These are phyloP conservation scores for Gautieria morchelliformis DNA, from an alignment of 768 basidiomycete species.

Conservation along the genomic window DNA sequence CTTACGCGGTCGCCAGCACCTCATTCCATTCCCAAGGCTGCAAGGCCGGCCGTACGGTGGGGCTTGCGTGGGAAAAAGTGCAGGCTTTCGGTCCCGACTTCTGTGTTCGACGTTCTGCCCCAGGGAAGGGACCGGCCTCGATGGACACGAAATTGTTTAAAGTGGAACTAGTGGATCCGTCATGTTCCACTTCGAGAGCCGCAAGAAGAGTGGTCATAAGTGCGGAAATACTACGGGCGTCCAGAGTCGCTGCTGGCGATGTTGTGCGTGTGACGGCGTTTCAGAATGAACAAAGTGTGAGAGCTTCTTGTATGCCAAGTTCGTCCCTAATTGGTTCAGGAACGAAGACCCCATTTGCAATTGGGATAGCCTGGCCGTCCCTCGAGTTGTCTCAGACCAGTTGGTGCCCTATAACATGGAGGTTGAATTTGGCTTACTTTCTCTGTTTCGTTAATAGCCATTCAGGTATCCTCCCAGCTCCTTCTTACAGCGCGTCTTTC, in stretches of 20 bases:
- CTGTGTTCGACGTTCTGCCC: too few species aligned
- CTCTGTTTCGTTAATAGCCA: conserved; percentile 28
- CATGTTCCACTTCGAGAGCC: conserved; percentile 33
- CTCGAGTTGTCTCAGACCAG: conserved; percentile 48
- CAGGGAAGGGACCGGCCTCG: background rate
- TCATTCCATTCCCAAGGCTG: too few species aligned
- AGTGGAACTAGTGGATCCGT: conserved; percentile 17
- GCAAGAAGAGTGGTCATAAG: conserved; percentile 56
- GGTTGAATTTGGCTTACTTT: conserved; percentile 8
- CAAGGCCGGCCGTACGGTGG: too few species aligned
- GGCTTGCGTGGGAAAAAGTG: too few species aligned
- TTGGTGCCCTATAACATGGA: conserved; percentile 24
- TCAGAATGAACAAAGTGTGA: conserved; percentile 26
- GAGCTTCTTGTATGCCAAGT: conserved; percentile 4
- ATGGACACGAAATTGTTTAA: conserved; percentile 16
- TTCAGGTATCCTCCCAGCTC: conserved; percentile 46
- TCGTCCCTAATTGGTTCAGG: background rate
- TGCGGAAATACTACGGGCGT: conserved; percentile 47
- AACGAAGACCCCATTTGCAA: conserved; percentile 38
- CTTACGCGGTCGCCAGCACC: too few species aligned
- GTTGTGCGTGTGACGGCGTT: conserved; percentile 44
- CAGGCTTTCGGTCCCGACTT: too few species aligned
- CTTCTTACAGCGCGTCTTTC: conserved; percentile 51
- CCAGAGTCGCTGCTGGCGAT: conserved; percentile 62
- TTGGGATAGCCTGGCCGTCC: conserved; percentile 75